Conservation (phyloP, 139 green algal genomes). For the Ulvella scutata region DNA sequence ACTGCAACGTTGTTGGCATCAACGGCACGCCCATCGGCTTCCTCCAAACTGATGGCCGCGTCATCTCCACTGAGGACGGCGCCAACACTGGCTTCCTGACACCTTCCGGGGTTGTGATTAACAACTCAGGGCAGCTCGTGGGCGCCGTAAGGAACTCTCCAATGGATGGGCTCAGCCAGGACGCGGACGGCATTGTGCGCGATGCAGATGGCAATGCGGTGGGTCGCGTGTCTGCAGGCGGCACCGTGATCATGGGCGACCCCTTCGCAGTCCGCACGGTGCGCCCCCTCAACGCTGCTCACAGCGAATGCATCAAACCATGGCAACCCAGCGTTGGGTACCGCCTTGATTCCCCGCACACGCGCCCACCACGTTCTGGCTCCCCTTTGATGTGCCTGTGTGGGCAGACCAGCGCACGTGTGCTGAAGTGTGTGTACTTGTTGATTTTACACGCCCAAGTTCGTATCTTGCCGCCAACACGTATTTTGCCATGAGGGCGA, state of each 20-base stretch:
- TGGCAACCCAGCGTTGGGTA: too few species aligned
- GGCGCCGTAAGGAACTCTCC: not conserved
- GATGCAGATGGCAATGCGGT: not conserved
- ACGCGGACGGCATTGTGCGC: not conserved
- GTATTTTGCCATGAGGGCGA: too few species aligned
- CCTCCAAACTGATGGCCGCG: not conserved
- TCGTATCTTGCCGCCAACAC: too few species aligned
- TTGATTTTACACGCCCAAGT: too few species aligned
- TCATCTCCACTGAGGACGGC: not conserved
- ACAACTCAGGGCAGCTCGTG: not conserved
- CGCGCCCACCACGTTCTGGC: too few species aligned
- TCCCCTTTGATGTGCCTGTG: too few species aligned
- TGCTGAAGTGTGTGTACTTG: too few species aligned
- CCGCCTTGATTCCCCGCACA: too few species aligned
- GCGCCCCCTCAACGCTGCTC: too few species aligned
- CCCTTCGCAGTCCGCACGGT: too few species aligned
- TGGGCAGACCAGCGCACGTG: too few species aligned
- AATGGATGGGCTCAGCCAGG: not conserved
- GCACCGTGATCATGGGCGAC: not conserved
- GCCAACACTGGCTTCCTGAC: not conserved
- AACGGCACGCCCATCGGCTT: not conserved
- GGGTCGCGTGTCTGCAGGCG: not conserved
- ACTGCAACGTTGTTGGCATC: not conserved
- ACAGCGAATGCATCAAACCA: too few species aligned
- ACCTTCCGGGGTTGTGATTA: not conserved